Evolutionary conservation across 768 basidiomycete species (phyloP).

Genomic region (Termitomyces eurrhizus): DNA sequence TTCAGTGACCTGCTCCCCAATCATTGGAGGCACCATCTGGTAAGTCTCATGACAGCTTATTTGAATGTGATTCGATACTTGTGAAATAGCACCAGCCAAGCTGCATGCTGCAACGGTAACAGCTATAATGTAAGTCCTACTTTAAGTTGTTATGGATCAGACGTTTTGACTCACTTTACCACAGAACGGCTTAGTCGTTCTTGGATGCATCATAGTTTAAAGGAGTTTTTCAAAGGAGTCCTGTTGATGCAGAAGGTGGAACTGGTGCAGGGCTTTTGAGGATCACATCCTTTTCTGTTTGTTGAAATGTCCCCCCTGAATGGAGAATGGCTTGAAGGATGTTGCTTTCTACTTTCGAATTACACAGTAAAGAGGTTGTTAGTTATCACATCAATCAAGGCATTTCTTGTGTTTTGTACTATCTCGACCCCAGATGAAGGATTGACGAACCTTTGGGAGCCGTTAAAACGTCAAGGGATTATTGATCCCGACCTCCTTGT

Average conservation of each 20-base stretch:
- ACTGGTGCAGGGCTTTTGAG: neutral
- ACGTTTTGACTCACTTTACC: neutral
- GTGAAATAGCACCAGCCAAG: conserved; percentile 9
- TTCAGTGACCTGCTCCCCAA: conserved; percentile 12
- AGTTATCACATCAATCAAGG: neutral
- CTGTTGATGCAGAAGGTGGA: neutral
- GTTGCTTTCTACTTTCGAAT: neutral
- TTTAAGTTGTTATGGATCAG: neutral
- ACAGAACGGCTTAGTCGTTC: conserved; percentile 7
- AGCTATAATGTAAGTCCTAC: conserved; percentile 13
- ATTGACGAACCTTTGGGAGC: neutral
- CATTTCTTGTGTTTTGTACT: neutral
- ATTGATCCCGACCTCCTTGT: neutral
- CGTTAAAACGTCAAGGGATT: neutral
- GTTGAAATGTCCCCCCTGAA: neutral
- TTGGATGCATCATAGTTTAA: conserved; percentile 9
- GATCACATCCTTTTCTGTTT: neutral
- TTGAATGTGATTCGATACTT: neutral
- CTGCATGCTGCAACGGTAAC: conserved; percentile 19
- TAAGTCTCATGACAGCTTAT: neutral
- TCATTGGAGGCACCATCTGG: conserved; percentile 15
- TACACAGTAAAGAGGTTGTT: neutral
- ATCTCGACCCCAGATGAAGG: neutral
- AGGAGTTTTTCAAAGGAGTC: neutral
- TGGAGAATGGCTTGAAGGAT: neutral